A percentile compares a stretch with the other conserved stretches of the same genome.
These are phyloP conservation scores for Astrothelium macrocarpum DNA, from an alignment of 495 filamentous ascomycete genomes.

Conservation along the genomic window DNA sequence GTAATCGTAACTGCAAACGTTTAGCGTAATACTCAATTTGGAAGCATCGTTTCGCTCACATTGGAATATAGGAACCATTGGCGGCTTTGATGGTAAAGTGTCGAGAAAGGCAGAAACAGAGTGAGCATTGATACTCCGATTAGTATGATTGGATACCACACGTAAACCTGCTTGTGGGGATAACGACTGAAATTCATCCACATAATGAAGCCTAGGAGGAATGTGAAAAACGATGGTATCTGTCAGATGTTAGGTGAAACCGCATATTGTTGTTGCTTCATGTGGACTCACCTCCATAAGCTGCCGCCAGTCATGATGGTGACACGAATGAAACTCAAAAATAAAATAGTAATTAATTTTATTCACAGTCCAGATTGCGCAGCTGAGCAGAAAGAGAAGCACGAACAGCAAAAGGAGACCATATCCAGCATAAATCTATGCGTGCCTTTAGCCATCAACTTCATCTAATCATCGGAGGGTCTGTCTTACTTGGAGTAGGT, in stretches of 20 bases:
- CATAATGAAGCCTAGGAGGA: constrained; percentile 68
- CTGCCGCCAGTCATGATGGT: constrained; percentile 81
- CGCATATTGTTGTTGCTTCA: background rate
- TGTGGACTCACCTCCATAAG: constrained; percentile 52
- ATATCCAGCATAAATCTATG: constrained; percentile 74
- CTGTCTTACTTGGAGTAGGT: constrained; percentile 6
- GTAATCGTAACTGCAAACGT: constrained; percentile 59
- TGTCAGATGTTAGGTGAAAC: constrained; percentile 20
- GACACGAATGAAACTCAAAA: constrained; percentile 85
- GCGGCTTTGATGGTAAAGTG: constrained; percentile 67
- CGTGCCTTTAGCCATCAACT: background rate
- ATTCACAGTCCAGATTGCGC: constrained; percentile 65
- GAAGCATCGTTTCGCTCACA: constrained; percentile 41
- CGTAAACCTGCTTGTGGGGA: constrained; percentile 55
- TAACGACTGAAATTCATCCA: constrained; percentile 76
- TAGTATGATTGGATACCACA: constrained; percentile 83
- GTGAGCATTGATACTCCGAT: constrained; percentile 54
- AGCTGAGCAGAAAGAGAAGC: constrained; percentile 66
- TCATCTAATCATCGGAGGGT: background rate
- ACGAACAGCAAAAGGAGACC: constrained; percentile 68
- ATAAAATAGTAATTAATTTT: constrained; percentile 95
- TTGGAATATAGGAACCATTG: constrained; percentile 78
- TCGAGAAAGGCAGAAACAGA: constrained; percentile 63
- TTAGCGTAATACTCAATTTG: background rate
- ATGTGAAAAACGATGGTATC: constrained; percentile 67